A percentile compares a stretch with the other conserved stretches of the same genome.
These are phyloP conservation scores for Calonectria pteridis DNA, from an alignment of 2,329 filamentous ascomycete species.

Conservation along the genomic window DNA sequence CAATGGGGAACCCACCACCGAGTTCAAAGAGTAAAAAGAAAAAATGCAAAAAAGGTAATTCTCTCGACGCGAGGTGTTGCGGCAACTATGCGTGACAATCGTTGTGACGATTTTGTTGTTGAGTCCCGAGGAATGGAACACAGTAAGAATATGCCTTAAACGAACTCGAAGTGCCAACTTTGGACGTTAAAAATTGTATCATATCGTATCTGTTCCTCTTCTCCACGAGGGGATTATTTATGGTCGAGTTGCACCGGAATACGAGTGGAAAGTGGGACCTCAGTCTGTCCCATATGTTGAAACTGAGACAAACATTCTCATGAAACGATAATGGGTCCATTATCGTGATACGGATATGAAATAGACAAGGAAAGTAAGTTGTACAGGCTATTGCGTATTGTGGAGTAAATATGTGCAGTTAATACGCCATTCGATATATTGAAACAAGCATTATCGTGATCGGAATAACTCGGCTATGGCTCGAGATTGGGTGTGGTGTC, in stretches of 20 bases:
- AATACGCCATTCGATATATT: too few relatives aligned
- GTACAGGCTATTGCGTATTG: neutral
- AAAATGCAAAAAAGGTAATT: too few relatives aligned
- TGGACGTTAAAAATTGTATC: neutral
- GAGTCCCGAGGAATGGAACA: neutral
- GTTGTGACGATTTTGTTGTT: neutral
- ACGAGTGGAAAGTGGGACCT: neutral
- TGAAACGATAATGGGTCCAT: neutral
- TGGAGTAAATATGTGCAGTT: neutral
- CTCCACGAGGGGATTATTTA: neutral
- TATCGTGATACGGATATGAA: neutral
- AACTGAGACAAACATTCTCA: neutral
- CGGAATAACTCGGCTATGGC: too few relatives aligned
- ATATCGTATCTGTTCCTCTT: neutral
- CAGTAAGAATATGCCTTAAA: neutral
- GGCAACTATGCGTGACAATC: neutral
- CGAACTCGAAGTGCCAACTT: neutral
- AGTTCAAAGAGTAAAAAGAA: neutral
- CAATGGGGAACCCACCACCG: neutral
- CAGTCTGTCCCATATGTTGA: neutral
- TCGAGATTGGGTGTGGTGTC: too few relatives aligned
- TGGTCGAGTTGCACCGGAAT: neutral
- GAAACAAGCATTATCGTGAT: neutral
- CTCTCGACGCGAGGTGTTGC: neutral
- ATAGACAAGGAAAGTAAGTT: neutral